Evolutionary conservation across 176 grass and related monocot species (phyloP), one percentile per base, ranked within the genome.

Genomic region (Luzula sylvatica): DNA sequence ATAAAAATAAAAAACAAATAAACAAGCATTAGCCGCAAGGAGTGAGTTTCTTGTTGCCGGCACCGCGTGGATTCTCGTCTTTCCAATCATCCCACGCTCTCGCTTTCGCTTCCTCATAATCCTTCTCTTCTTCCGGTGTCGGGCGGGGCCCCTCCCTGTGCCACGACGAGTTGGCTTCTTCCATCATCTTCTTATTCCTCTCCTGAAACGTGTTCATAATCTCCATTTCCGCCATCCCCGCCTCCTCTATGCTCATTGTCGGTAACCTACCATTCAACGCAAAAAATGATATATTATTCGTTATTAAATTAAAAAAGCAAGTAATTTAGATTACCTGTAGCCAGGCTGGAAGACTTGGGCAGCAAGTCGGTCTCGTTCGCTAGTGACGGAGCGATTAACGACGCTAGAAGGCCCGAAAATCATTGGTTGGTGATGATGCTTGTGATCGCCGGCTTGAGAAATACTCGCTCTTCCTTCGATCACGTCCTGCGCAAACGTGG

Each of bases 231-330:
- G 61, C 53, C 48, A 95, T 27, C 13, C 89, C 89, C 3, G 80
- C 89, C 73, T 95, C 73, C 77, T 95, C 89, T 52, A 95, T 95
- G 57, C 89, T 88, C 89, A 88, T 85, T 15, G 80, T 95, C 4
- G 80, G 89, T 39, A 88, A 23, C 70, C 80, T 95, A 72, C 27
- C 15, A 55, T 38, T 35, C 5, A 35, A 35, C 30, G 9, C 30
- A 7, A 7, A 1, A 35, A 35, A 7, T 35, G 9, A 35, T 7
- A 35, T 1, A 35, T 35, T n/a, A n/a, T n/a, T n/a, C n/a, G n/a
- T n/a, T n/a, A n/a, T n/a, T n/a, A n/a, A n/a, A n/a, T n/a, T n/a
- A n/a, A n/a, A n/a, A n/a, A n/a, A n/a, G n/a, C n/a, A n/a, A n/a
- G n/a, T n/a, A n/a, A n/a, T n/a, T n/a, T 32, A 35, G 1, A 0